Conservation (phyloP, 2,329 filamentous ascomycete genomes). For the Diaporthe batatas region DNA sequence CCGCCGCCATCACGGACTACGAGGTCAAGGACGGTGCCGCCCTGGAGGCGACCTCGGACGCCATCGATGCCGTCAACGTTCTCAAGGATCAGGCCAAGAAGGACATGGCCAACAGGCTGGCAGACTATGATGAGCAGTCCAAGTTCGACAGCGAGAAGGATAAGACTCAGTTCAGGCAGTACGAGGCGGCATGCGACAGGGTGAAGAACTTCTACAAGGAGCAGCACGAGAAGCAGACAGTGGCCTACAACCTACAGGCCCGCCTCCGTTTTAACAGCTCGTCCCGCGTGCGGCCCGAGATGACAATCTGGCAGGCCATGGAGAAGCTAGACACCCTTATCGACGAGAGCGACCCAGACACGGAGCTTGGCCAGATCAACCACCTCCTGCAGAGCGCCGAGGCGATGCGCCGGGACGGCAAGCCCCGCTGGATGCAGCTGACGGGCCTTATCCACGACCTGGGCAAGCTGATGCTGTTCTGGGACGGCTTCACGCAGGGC, state of each 20-base stretch:
- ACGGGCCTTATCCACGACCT: slow-evolving; percentile 84
- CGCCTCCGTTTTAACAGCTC: slow-evolving; percentile 78
- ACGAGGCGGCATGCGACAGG: slow-evolving; percentile 84
- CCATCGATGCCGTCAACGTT: slow-evolving; percentile 53
- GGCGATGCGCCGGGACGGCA: slow-evolving; percentile 87
- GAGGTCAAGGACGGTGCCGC: slow-evolving; percentile 45
- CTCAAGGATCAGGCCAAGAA: slow-evolving; percentile 43
- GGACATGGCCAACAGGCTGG: slow-evolving; percentile 31
- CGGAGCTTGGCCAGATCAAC: slow-evolving; percentile 87
- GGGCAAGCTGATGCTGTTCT: slow-evolving; percentile 84
- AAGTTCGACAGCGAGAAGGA: slow-evolving; percentile 52
- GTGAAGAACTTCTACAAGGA: slow-evolving; percentile 90
- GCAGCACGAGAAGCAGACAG: slow-evolving; percentile 79
- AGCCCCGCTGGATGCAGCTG: slow-evolving; percentile 86
- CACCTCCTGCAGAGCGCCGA: slow-evolving; percentile 91
- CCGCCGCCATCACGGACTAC: slow-evolving; percentile 47
- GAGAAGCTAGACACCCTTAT: slow-evolving; percentile 92
- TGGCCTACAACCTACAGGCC: slow-evolving; percentile 86
- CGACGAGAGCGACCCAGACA: slow-evolving; percentile 93
- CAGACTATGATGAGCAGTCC: slow-evolving; percentile 43
- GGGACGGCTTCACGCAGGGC: slow-evolving; percentile 75
- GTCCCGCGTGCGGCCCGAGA: slow-evolving; percentile 73
- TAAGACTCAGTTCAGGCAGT: slow-evolving; percentile 69
- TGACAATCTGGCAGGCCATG: slow-evolving; percentile 93
- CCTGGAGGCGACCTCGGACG: slow-evolving; percentile 53